Base-by-base conservation (phyloP, 352 stramenopile genomes). In the Globisporangium solare region DNA sequence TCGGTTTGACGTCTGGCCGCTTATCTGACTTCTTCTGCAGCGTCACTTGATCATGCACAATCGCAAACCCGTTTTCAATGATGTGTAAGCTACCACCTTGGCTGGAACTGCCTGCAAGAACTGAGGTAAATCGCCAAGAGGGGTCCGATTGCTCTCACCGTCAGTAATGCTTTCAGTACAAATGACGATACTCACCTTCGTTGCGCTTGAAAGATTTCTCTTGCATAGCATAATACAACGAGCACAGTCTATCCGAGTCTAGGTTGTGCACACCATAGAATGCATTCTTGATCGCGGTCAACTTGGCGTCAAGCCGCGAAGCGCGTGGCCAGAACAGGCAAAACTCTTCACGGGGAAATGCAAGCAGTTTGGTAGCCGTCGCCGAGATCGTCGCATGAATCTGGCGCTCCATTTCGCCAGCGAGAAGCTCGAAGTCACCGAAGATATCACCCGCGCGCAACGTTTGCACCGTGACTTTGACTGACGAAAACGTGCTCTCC, bases 361-460 rank as follows among this genome's bases (percentile, higher is more conserved):
- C 37, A 22, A 80, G 39, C 0, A 85, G 20, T 35, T 71, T 82
- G 17, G 74, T 74, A 0, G 27, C 54, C 4, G 63, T 13, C 18
- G 48, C 53, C 3, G 47, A 54, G 0, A 68, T 64, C 18, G 67
- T 27, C 8, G 74, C 72, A 42, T 66, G 61, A 14, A 76, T 69
- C 17, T 73, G 46, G 0, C 70, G 70, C 27, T 56, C 71, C 6
- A 22, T 49, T 14, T 61, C 47, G 3, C 61, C 54, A 14, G 67
- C 42, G 13, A 81, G 32, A 5, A 75, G 48, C 46, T 85, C 74
- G 17, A 77, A 78, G 47, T 85, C 74, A 3, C 74, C 74, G 58
- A 79, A 83, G 2, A 73, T 60, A n/a, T 68, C 66, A 1, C 72
- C 74, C 12, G 50, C 24, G 40, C 59, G 51, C 24, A 80, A 42